phyloP scores from a whole-genome alignment of 768 basidiomycete genomes.

The Tricholoma matsutake region DNA sequence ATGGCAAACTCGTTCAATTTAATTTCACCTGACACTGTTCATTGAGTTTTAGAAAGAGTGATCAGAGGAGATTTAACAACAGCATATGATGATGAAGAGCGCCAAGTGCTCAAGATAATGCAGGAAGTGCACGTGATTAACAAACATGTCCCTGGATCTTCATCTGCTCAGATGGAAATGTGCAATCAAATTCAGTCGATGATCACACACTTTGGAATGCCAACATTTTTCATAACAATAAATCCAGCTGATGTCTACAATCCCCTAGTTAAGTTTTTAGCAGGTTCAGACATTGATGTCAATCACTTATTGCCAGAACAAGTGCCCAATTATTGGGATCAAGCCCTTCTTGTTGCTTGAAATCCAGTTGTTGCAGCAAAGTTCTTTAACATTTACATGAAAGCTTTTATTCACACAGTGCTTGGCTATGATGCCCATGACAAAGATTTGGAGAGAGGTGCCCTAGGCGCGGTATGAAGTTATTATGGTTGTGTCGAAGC shows the following conservation, averaged over 20 bases:
- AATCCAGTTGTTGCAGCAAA: constrained; percentile 17
- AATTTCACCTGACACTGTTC: too few relatives aligned
- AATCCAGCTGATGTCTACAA: constrained; percentile 2
- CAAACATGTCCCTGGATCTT: constrained; percentile 23
- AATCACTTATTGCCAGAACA: constrained; percentile 14
- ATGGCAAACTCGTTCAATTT: not conserved
- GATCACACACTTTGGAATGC: constrained; percentile 20
- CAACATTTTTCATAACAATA: too few relatives aligned
- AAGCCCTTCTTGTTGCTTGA: not conserved
- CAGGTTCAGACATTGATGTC: constrained; percentile 33
- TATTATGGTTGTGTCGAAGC: constrained; percentile 10
- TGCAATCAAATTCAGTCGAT: constrained; percentile 20
- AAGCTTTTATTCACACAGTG: constrained; percentile 28
- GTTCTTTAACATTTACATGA: constrained; percentile 41
- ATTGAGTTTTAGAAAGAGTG: too few relatives aligned
- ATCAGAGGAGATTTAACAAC: too few relatives aligned
- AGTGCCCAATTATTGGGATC: too few relatives aligned
- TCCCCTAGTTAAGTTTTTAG: constrained; percentile 38
- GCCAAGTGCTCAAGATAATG: too few relatives aligned
- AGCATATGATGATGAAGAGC: too few relatives aligned
- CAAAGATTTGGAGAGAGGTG: constrained; percentile 18
- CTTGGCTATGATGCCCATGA: constrained; percentile 20
- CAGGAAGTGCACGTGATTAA: too few relatives aligned
- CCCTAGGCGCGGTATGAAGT: constrained; percentile 29
- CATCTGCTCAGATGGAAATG: not conserved